Conservation (phyloP, 2,329 filamentous ascomycete genomes). For the Mycosphaerella sp. region DNA sequence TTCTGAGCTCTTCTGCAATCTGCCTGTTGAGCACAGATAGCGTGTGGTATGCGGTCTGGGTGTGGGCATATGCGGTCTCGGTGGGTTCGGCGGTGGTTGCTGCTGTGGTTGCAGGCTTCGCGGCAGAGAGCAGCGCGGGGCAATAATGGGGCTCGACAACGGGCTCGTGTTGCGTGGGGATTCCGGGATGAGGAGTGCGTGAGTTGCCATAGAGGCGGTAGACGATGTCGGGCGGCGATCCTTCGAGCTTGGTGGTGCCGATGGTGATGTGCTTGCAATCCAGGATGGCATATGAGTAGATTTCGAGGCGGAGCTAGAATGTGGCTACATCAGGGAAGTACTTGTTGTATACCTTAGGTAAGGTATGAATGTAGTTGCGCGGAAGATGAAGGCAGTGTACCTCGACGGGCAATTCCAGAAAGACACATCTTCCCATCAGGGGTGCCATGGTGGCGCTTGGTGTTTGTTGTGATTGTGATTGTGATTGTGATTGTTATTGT, state of each 20-base stretch:
- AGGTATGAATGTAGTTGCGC: no score
- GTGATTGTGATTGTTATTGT: not conserved
- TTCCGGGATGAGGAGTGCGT: constrained; percentile 31
- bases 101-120: constrained; percentile 27
- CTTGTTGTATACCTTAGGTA: not conserved
- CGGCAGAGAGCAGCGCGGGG: constrained; percentile 31
- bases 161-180: constrained; percentile 36
- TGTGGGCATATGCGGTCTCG: constrained; percentile 10
- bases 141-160: constrained; percentile 34
- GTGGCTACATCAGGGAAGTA: not conserved
- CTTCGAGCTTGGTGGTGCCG: constrained; percentile 34
- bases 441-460: not conserved
- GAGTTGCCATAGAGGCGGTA: constrained; percentile 26
- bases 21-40: constrained; percentile 29
- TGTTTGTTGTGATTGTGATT: not conserved
- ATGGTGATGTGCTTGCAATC: constrained; percentile 37
- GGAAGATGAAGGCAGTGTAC: not conserved
- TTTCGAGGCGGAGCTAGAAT: constrained; percentile 36
- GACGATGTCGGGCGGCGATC: constrained; percentile 30
- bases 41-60: constrained; percentile 17
- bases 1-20: constrained; percentile 34
- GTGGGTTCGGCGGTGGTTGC: constrained; percentile 10
- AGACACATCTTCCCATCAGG: not conserved
- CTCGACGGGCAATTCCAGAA: not conserved
- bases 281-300: constrained; percentile 38